These are phyloP conservation scores for Alternaria angustiovoidea DNA, from an alignment of 2,329 filamentous ascomycete genomes.

Conservation along the genomic window DNA sequence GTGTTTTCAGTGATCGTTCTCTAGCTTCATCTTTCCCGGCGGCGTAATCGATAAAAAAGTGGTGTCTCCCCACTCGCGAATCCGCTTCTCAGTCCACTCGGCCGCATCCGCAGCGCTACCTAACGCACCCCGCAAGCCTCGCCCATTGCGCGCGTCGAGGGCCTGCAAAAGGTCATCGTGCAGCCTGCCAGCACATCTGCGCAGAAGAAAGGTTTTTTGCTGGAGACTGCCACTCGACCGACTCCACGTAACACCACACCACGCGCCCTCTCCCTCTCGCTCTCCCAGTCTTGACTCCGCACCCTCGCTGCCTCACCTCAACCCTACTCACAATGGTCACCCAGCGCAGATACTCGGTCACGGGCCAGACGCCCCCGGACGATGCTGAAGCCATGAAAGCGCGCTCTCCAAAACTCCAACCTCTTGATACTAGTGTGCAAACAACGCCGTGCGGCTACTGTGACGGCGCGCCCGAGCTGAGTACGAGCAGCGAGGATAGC, in stretches of 20 bases:
- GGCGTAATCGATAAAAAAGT: slow-evolving; percentile 32
- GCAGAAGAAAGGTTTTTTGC: slow-evolving; percentile 8
- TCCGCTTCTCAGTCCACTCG: slow-evolving; percentile 9
- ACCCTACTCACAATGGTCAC: slow-evolving; percentile 29
- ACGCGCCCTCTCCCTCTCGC: not conserved
- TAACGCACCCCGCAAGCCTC: slow-evolving; percentile 39
- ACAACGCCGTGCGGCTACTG: slow-evolving; percentile 44
- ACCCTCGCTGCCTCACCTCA: not conserved
- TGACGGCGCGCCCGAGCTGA: slow-evolving; percentile 29
- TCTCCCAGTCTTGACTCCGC: not conserved
- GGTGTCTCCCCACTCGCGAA: slow-evolving; percentile 23
- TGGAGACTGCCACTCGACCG: slow-evolving; percentile 19
- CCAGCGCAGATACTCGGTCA: slow-evolving; percentile 50
- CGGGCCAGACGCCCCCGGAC: slow-evolving; percentile 48
- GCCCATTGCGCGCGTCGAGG: slow-evolving; percentile 29
- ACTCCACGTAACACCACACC: slow-evolving; percentile 19
- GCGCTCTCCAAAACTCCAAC: slow-evolving; percentile 46
- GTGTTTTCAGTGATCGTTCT: not conserved
- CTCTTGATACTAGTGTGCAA: slow-evolving; percentile 47
- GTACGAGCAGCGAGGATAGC: slow-evolving; percentile 23
- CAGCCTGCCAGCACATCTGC: slow-evolving; percentile 35
- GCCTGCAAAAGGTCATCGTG: slow-evolving; percentile 16
- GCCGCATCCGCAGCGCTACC: slow-evolving; percentile 28
- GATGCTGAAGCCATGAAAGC: slow-evolving; percentile 44
- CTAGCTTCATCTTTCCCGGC: slow-evolving; percentile 12